Base-by-base conservation (phyloP, 371 early-diverging fungal species). In the Mucor piriformis region DNA sequence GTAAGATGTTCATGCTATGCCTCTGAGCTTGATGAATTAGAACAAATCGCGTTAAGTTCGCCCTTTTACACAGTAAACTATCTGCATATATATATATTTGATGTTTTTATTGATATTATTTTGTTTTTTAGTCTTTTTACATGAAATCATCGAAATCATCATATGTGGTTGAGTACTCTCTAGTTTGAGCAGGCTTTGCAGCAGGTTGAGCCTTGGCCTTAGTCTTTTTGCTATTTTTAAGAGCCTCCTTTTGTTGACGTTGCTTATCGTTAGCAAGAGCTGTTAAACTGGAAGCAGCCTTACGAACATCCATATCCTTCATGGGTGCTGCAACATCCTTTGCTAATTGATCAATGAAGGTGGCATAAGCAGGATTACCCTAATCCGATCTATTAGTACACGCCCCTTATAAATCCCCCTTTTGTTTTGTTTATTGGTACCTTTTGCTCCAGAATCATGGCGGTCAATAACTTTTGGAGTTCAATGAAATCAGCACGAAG, bases 241-340 rank as follows among this genome's bases (percentile, higher is more conserved):
- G 56, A 3, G 85, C 85, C 20, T 91, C 93, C 71, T 84, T 85
- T 33, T 84, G 84, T 33, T 88, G 87, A 54, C 87, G 88, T 75
- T 92, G 92, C 81, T 97, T 95, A 69, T 95, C 97, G 70, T 93
- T 95, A 53, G 93, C 93, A 61, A 95, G 74, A 18, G 92, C 88
- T 4, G 89, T 89, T 63, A 95, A 66, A 13, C 90, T 78, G 46
- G 92, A 88, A 3, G 94, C 78, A 33, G 91, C 79, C 61, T 91
- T 89, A 69, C 93, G 88, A 12, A 93, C 83, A 64, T 95, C 97
- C 51, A 88, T 87, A 57, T 94, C 92, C 66, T 88, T 90, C 50
- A 92, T 79, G 4, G 92, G 88, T 20, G 72, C 76, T 34, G 85
- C 74, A 29, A 97, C 74, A 48, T 93, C 91, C 49, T 94, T 87